These are phyloP conservation scores for Leccinum solheimii DNA, from an alignment of 1,284 basidiomycete genomes.

Conservation along the genomic window DNA sequence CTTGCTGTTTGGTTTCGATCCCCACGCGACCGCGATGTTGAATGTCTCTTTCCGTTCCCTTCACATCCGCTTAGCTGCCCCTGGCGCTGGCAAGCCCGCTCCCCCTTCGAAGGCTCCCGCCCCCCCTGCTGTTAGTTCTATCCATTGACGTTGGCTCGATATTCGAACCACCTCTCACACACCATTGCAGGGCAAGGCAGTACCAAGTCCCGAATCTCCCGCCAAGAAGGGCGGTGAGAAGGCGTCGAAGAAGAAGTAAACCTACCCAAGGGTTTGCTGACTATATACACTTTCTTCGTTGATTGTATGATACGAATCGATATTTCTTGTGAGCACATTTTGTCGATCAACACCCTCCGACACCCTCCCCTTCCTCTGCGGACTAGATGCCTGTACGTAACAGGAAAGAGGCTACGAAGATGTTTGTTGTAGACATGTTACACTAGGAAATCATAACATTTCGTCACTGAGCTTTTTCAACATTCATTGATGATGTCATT, in stretches of 20 bases:
- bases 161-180: not conserved
- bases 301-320: slow-evolving; percentile 12
- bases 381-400: slow-evolving; percentile 2
- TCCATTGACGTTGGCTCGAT: not conserved
- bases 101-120: slow-evolving; percentile 29
- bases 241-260: slow-evolving; percentile 34
- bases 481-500: not conserved
- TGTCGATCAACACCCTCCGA: not conserved
- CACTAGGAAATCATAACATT: not conserved
- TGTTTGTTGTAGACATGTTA: slow-evolving; percentile 12
- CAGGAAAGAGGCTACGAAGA: not conserved
- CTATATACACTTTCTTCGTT: not conserved
- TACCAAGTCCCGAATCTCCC: slow-evolving; percentile 29
- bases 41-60: slow-evolving; percentile 2
- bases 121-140: slow-evolving; percentile 22
- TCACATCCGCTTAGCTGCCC: slow-evolving; percentile 10
- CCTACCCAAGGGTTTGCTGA: not conserved
- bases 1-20: not conserved
- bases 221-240: slow-evolving; percentile 24
- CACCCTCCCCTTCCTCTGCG: not conserved
- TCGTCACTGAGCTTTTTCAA: not conserved
- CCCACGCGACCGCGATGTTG: not conserved
- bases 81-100: slow-evolving; percentile 17
- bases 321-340: slow-evolving; percentile 2
- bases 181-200: slow-evolving; percentile 24